These are phyloP conservation scores for Aspergillus proliferans DNA, from an alignment of 2,329 filamentous ascomycete genomes.

Conservation along the genomic window DNA sequence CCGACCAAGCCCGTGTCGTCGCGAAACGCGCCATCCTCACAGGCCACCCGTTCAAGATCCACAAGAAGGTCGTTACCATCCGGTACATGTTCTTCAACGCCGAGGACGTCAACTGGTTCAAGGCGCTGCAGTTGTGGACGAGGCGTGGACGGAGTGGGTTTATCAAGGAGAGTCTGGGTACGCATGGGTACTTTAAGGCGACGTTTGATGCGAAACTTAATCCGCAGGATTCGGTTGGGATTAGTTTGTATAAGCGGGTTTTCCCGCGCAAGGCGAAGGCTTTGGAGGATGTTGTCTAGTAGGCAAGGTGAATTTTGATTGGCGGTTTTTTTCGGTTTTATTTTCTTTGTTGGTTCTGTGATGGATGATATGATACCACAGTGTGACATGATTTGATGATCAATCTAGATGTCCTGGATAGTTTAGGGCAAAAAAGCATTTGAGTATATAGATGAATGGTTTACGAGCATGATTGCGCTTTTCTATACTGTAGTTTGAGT, in stretches of 20 bases:
- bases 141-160: constrained; percentile 79
- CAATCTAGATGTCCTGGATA: constrained; percentile 12
- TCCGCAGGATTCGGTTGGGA: constrained; percentile 86
- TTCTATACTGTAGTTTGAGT: background rate
- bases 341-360: constrained; percentile 6
- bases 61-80: constrained; percentile 94
- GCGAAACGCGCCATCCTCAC: constrained; percentile 92
- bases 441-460: constrained; percentile 23
- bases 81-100: constrained; percentile 99
- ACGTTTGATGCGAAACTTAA: constrained; percentile 96
- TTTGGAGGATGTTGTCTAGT: constrained; percentile 33
- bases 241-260: constrained; percentile 80
- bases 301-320: background rate
- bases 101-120: constrained; percentile 95
- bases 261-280: constrained; percentile 65
- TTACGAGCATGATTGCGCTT: constrained; percentile 21
- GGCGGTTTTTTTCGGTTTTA: background rate
- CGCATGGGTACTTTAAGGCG: constrained; percentile 99
- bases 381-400: constrained; percentile 20
- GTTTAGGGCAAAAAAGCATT: constrained; percentile 14
- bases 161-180: constrained; percentile 90
- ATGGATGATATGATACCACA: constrained; percentile 26
- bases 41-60: constrained; percentile 96
- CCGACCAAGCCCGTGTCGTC: constrained; percentile 68
- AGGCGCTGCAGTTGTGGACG: constrained; percentile 91